Percentiles rank a stretch among this genome's conserved stretches.
These are phyloP conservation scores for Butyriboletus regius DNA, from an alignment of 1,284 basidiomycete species.

Conservation along the genomic window DNA sequence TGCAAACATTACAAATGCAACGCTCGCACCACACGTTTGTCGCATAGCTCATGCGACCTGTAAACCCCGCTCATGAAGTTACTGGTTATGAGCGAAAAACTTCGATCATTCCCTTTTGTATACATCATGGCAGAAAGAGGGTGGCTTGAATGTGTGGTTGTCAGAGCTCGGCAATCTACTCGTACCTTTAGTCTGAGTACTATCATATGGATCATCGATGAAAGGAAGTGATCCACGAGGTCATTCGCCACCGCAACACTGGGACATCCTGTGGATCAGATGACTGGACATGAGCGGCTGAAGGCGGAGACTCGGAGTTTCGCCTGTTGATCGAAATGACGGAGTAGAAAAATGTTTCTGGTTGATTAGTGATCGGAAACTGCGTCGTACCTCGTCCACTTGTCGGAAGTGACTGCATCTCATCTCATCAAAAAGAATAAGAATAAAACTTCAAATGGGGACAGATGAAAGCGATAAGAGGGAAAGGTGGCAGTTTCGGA, in stretches of 20 bases:
- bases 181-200: slow-evolving; percentile 15
- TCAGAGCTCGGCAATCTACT: slow-evolving; percentile 18
- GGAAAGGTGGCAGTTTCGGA: slow-evolving; percentile 24
- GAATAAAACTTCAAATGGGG: slow-evolving; percentile 15
- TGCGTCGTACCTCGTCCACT: slow-evolving; percentile 12
- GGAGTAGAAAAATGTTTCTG: slow-evolving; percentile 20
- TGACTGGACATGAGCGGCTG: slow-evolving; percentile 12
- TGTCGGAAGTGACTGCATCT: slow-evolving; percentile 12
- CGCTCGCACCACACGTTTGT: slow-evolving; percentile 14
- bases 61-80: slow-evolving; percentile 7
- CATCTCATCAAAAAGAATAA: slow-evolving; percentile 14
- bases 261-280: slow-evolving; percentile 10
- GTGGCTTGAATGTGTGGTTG: slow-evolving; percentile 9
- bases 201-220: slow-evolving; percentile 18
- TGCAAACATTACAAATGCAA: slow-evolving; percentile 12
- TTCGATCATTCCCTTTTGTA: slow-evolving; percentile 13
- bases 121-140: slow-evolving; percentile 14
- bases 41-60: slow-evolving; percentile 9
- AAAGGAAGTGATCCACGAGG: slow-evolving; percentile 22
- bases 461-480: slow-evolving; percentile 24
- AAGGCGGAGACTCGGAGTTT: slow-evolving; percentile 19
- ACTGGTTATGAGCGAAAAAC: background rate
- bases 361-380: slow-evolving; percentile 13
- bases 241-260: slow-evolving; percentile 15
- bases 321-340: slow-evolving; percentile 6